Evolutionary conservation across 78 protist species (phyloP).

Genomic region (Guillardia theta): DNA sequence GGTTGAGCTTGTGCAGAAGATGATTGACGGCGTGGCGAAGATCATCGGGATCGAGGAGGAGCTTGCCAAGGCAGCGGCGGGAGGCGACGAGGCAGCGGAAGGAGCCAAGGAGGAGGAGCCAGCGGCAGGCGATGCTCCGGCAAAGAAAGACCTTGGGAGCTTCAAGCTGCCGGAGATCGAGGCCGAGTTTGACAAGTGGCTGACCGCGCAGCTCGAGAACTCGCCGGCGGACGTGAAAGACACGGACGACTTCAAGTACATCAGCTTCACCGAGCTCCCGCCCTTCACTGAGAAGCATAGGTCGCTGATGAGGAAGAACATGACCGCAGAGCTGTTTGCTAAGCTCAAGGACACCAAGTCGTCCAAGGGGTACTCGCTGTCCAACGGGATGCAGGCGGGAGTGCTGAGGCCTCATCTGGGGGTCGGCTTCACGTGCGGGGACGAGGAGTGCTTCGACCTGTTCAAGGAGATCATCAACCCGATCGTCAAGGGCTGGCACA

Average conservation of each 20-base stretch:
- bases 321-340: not conserved
- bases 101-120: not conserved
- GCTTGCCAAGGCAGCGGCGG: not conserved
- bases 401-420: not conserved
- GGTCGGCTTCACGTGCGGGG: not conserved
- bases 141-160: no score
- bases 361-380: not conserved
- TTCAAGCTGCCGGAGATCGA: not conserved
- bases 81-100: not conserved
- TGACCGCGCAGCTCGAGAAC: not conserved
- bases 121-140: no score
- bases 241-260: not conserved
- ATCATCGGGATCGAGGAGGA: not conserved
- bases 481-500: not conserved
- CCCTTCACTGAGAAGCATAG: not conserved
- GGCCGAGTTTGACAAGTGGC: not conserved
- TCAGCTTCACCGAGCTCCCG: not conserved
- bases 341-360: not conserved
- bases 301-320: not conserved
- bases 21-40: not conserved
- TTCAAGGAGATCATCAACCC: not conserved
- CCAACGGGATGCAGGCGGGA: constrained; percentile 2
- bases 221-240: constrained; percentile 17
- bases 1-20: not conserved
- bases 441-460: not conserved